Evolutionary conservation across 352 stramenopile genomes (phyloP), one percentile per base, ranked within the genome.

Genomic region (Blastocystis sp.): DNA sequence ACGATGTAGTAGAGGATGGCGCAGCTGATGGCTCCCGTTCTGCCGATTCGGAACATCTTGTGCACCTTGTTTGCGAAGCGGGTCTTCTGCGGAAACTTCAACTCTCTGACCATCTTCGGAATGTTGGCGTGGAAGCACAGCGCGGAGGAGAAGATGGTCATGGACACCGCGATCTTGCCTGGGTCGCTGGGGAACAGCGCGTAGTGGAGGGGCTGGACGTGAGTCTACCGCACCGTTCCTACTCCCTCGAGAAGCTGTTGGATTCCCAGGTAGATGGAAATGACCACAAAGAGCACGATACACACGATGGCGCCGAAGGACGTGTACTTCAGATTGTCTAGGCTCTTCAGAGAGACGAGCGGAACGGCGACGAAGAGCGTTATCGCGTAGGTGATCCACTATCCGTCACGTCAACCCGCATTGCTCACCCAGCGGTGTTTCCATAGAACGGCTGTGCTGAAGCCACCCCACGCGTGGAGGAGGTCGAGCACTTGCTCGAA

Each of bases 41-140:
- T 61, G 1, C 82, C 71, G 50, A 70, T 82, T 10, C 29, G 2
- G 9, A 90, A 59, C 76, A 90, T 88, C 50, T 91, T 91, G n/a
- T 55, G 10, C 29, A 74, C 33, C 60, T 91, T 91, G 31, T 31
- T 63, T 26, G 33, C 21, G 3, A 78, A 91, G 12, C 62, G 51
- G 65, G 55, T 80, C 29, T 1, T 60, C 26, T 74, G 45, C n/a
- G 60, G 88, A n/a, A 61, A 65, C 3, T 45, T 26, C 16, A 91
- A 62, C 67, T 91, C 88, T 4, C 29, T 39, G 4, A 79, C 37
- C 29, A 91, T 29, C 50, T 80, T 77, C 50, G 85, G 88, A 33
- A 89, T 60, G 9, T 37, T 88, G n/a, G 82, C 63, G 55, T 91
- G 88, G 41, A 76, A 80, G 31, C 82, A 80, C 12, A 90, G 59